Percentiles rank a stretch among this genome's conserved stretches.
Evolutionary conservation across 2,329 filamentous ascomycete species (phyloP).

Genomic region (Phaeosphaeria sp.): DNA sequence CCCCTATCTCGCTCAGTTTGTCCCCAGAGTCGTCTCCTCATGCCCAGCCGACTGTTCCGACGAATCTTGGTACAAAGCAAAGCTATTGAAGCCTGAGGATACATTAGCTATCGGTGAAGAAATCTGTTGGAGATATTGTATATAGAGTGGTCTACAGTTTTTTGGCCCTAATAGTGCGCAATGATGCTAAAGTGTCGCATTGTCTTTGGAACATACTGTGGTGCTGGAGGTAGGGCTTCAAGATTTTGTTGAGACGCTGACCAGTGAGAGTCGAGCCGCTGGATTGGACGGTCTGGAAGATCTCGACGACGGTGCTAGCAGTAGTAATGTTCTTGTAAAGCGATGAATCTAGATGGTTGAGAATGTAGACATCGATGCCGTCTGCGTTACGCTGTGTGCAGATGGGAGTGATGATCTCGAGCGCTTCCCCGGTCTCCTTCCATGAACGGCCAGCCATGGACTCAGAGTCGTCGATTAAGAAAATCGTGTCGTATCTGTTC

Average conservation of each 20-base stretch:
- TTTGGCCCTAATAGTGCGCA: too few relatives aligned
- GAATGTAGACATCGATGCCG: constrained; percentile 90
- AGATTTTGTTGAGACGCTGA: constrained; percentile 71
- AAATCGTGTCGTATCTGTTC: constrained; percentile 87
- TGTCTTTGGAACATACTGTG: too few relatives aligned
- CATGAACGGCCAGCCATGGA: constrained; percentile 83
- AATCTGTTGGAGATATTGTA: too few relatives aligned
- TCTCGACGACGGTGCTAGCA: constrained; percentile 64
- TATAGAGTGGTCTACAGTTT: too few relatives aligned
- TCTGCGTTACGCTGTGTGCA: constrained; percentile 81
- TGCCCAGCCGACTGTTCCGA: too few relatives aligned
- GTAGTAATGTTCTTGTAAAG: constrained; percentile 71
- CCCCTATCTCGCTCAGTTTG: too few relatives aligned
- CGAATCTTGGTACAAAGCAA: too few relatives aligned
- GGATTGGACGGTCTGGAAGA: constrained; percentile 74
- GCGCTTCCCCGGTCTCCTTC: constrained; percentile 74
- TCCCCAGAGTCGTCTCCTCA: too few relatives aligned
- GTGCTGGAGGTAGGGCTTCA: constrained; percentile 72
- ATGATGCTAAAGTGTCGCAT: too few relatives aligned
- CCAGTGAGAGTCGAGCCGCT: constrained; percentile 77
- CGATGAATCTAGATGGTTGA: constrained; percentile 70
- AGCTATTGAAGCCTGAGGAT: too few relatives aligned
- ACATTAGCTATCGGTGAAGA: too few relatives aligned
- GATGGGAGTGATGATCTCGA: constrained; percentile 79
- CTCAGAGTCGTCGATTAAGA: constrained; percentile 90